phyloP scores from a whole-genome alignment of 345 rosid genomes.

The Cochlearia excelsa region DNA sequence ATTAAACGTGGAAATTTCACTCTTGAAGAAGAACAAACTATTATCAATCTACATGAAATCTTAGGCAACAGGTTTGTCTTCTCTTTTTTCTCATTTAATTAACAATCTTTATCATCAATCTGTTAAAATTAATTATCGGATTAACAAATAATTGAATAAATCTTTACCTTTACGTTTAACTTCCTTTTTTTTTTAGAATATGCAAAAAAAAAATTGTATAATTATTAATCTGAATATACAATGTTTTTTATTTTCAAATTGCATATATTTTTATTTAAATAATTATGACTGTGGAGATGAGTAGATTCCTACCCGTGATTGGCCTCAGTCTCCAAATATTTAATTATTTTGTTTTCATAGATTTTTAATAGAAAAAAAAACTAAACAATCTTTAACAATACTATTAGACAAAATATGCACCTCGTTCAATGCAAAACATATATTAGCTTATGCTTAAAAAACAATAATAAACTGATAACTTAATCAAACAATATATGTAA shows the following conservation, averaged over 20 bases:
- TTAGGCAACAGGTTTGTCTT: conserved; percentile 58
- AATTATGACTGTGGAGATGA: not conserved
- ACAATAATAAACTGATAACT: conserved; percentile 14
- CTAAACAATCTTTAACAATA: conserved; percentile 9
- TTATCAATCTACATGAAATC: conserved; percentile 54
- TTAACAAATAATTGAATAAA: too few species aligned
- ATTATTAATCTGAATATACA: not conserved
- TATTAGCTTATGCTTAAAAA: conserved; percentile 17
- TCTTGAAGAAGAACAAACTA: conserved; percentile 66
- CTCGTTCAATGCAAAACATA: conserved; percentile 27
- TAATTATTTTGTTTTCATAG: not conserved
- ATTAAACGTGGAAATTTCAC: conserved; percentile 79
- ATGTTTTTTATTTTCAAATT: not conserved
- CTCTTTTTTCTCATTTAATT: not conserved
- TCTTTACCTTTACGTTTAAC: not conserved
- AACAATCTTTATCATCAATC: not conserved
- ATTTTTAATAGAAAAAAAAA: not conserved
- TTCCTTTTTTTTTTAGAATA: not conserved
- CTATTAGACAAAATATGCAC: conserved; percentile 22
- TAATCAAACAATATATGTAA: conserved; percentile 20
- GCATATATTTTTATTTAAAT: not conserved
- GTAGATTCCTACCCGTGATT: conserved; percentile 34
- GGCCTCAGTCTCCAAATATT: not conserved
- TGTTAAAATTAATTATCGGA: not conserved
- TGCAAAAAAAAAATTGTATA: not conserved